Evolutionary conservation across 83 land plant genomes (phyloP), one percentile per base, ranked within the genome.

Genomic region (Isoetes engelmannii): DNA sequence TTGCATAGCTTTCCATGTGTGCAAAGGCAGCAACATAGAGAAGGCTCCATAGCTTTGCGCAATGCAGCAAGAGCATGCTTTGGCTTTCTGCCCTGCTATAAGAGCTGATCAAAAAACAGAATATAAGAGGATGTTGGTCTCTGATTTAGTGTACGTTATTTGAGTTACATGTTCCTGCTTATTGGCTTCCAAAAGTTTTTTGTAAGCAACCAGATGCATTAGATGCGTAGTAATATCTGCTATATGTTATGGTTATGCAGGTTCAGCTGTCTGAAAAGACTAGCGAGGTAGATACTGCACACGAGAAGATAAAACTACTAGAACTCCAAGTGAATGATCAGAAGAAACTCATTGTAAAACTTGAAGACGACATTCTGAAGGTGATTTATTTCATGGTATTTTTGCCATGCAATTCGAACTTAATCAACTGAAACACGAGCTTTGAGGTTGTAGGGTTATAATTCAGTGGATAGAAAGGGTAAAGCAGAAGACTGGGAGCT

Each of bases 331-430:
- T 86, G 44, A 77, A 84, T 54, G 87, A 90, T 65, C 99, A 94
- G 63, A 89, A 90, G 71, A 81, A 73, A 65, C 73, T 94, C 12
- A 94, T 90, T 62, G 69, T 86, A 65, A 94, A 90, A 73, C 81
- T 94, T 8, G 99, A 94, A 75, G 99, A 94, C 45, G 99, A 94
- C 75, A 94, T 94, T 61, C 72, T 81, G 47, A 90, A 88, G 93
- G 99, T 88, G 61, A 60, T 15, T 13, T 13, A 60, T 17, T 60
- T 60, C 63, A 60, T 17, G 63, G n/a, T 1, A 12, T 60, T 21
- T 60, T 61, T 72, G 49, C 44, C 19, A 44, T 47, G 17, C 10
- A 21, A 20, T 2, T 53, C 55, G 15, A 2, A 47, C 47, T 6
- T 21, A 10, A 19, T 9, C 61, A 59, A 8, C 41, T 21, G 19